These are phyloP conservation scores for Excoecaria cochinchinensis DNA, from an alignment of 345 rosid species.

Conservation along the genomic window DNA sequence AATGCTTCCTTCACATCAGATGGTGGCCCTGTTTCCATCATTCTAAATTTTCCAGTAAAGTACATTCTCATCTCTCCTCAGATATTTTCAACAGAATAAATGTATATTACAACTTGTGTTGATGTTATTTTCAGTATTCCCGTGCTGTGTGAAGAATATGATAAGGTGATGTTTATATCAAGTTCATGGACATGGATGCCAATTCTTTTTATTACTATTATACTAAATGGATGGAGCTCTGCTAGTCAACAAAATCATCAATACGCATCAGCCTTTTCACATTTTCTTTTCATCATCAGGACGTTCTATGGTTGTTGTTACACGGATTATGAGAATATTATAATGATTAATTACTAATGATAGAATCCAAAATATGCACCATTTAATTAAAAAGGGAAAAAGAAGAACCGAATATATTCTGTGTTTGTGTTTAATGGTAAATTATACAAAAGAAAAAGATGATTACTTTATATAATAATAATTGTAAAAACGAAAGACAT, in stretches of 20 bases:
- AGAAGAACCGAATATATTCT: neutral
- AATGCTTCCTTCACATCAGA: conserved; percentile 59
- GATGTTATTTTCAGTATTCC: neutral
- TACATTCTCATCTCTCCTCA: conserved; percentile 39
- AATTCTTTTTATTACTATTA: neutral
- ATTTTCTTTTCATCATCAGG: neutral
- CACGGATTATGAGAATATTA: neutral
- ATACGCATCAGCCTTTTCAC: neutral
- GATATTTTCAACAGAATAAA: neutral
- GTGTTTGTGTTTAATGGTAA: neutral
- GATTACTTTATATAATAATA: neutral
- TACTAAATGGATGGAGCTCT: neutral
- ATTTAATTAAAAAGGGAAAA: neutral
- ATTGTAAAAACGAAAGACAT: neutral
- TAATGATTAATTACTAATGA: neutral
- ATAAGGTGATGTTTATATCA: no score
- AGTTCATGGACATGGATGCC: no score
- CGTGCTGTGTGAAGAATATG: no score
- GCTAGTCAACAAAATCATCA: neutral
- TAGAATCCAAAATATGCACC: neutral
- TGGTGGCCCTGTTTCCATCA: conserved; percentile 65
- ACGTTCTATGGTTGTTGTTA: neutral
- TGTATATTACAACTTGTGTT: neutral
- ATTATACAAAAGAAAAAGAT: neutral
- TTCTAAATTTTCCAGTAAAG: conserved; percentile 66